These are phyloP conservation scores for Blastobotrys elegans DNA, from an alignment of 1,139 yeast genomes.

Conservation along the genomic window DNA sequence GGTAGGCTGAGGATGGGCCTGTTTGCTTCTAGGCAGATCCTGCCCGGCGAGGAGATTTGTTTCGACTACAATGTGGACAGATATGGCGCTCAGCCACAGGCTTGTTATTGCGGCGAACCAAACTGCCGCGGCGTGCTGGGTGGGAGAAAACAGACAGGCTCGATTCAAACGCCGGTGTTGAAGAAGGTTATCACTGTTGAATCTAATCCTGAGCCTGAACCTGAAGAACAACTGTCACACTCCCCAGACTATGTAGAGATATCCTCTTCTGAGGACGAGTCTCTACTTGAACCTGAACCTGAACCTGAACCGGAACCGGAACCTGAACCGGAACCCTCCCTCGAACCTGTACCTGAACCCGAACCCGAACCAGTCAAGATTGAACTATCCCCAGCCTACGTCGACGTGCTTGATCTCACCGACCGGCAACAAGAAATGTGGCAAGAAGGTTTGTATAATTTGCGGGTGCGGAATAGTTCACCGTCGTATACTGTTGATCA, in stretches of 20 bases:
- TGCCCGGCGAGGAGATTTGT: slow-evolving; percentile 84
- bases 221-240: background rate
- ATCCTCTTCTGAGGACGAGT: background rate
- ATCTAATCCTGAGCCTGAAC: background rate
- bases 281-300: background rate
- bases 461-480: slow-evolving; percentile 19
- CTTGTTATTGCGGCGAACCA: slow-evolving; percentile 89
- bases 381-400: slow-evolving; percentile 10
- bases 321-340: background rate
- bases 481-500: slow-evolving; percentile 25
- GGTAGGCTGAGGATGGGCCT: slow-evolving; percentile 91
- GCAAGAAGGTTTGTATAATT: background rate
- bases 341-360: slow-evolving; percentile 31
- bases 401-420: slow-evolving; percentile 13
- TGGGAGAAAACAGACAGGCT: slow-evolving; percentile 81
- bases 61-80: slow-evolving; percentile 96
- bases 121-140: slow-evolving; percentile 93
- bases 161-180: background rate
- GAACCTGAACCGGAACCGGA: slow-evolving; percentile 62
- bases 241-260: background rate
- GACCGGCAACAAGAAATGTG: slow-evolving; percentile 8
- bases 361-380: slow-evolving; percentile 38
- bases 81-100: slow-evolving; percentile 91
- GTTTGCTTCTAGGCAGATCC: slow-evolving; percentile 71
- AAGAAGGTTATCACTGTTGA: background rate